Base-by-base conservation (phyloP, 2,329 filamentous ascomycete genomes). In the Cordyceps tenuipes region DNA sequence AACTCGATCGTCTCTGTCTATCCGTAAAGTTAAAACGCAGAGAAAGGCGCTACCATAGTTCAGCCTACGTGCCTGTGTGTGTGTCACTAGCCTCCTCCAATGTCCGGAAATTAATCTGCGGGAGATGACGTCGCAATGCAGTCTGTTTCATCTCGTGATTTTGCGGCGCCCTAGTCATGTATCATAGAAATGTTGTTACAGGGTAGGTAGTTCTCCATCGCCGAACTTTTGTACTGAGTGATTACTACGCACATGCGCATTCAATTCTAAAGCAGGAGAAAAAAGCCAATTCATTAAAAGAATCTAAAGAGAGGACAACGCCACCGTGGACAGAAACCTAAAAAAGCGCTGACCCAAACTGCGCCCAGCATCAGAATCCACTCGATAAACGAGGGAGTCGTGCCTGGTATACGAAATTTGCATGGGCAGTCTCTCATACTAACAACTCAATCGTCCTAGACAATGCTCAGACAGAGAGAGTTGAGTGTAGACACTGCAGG, bases 271-370 rank as follows among this genome's bases (percentile, higher is more conserved):
- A n/a, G n/a, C 31, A 36, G 49, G 13, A 48, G 43, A 48, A 57
- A 21, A 39, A 49, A 15, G 54, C 31, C 44, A 49, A 57, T 57
- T 26, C 31, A 57, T 57, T 57, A 57, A 57, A 57, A 57, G 44
- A 49, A 57, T 57, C 44, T 57, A 48, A 39, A 51, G 21, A 47
- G 21, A 36, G 19, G 36, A 39, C 36, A 47, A 46, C 44, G 44
- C 54, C 54, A 57, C 54, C 54, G 44, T 57, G 44, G 21, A 55
- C 12, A 31, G 2, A 48, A 10, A 17, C 17, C 41, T 31, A 48
- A 29, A 29, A 29, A 26, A n/a, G 31, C 31, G 44, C 21, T 39
- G 54, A 19, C 21, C 39, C 44, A 19, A 36, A 57, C 17, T 26
- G 31, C 46, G 44, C n/a, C 44, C 43, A 49, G 31, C 54, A 39